A percentile compares a stretch with the other conserved stretches of the same genome.
Evolutionary conservation across 331 rosid species (phyloP).

Genomic region (Quercus lobata): DNA sequence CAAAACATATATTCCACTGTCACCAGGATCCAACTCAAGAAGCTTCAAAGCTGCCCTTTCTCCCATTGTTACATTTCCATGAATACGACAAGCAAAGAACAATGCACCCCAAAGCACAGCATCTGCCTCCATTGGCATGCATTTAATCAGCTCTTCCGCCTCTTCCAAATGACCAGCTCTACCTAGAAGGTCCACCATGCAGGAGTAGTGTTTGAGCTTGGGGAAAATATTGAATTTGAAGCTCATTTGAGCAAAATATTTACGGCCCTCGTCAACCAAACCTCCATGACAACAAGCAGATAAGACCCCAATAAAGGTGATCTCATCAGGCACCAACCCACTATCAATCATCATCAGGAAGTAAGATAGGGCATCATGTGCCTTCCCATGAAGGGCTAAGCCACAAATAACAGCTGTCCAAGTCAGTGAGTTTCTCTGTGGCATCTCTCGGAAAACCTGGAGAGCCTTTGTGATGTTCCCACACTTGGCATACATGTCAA

Average conservation of each 20-base stretch:
- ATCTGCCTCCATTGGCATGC: slow-evolving; percentile 66
- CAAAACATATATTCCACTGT: slow-evolving; percentile 70
- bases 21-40: slow-evolving; percentile 73
- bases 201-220: slow-evolving; percentile 63
- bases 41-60: slow-evolving; percentile 74
- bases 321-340: slow-evolving; percentile 72
- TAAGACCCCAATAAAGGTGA: slow-evolving; percentile 76
- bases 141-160: slow-evolving; percentile 56
- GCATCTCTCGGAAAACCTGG: slow-evolving; percentile 59
- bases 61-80: slow-evolving; percentile 58
- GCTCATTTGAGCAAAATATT: slow-evolving; percentile 57
- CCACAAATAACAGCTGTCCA: slow-evolving; percentile 88
- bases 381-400: slow-evolving; percentile 68
- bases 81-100: slow-evolving; percentile 65
- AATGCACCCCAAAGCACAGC: slow-evolving; percentile 78
- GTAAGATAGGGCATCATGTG: slow-evolving; percentile 51
- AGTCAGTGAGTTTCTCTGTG: slow-evolving; percentile 63
- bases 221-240: slow-evolving; percentile 52
- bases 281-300: slow-evolving; percentile 91
- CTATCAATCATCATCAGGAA: slow-evolving; percentile 55
- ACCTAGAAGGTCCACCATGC: slow-evolving; percentile 88
- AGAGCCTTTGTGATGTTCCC: slow-evolving; percentile 71
- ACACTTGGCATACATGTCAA: slow-evolving; percentile 85
- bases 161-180: slow-evolving; percentile 77
- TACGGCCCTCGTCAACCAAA: slow-evolving; percentile 61